Evolutionary conservation across 257 asterid species (phyloP), one percentile per base, ranked within the genome.

Genomic region (Nicotiana sylvestris): DNA sequence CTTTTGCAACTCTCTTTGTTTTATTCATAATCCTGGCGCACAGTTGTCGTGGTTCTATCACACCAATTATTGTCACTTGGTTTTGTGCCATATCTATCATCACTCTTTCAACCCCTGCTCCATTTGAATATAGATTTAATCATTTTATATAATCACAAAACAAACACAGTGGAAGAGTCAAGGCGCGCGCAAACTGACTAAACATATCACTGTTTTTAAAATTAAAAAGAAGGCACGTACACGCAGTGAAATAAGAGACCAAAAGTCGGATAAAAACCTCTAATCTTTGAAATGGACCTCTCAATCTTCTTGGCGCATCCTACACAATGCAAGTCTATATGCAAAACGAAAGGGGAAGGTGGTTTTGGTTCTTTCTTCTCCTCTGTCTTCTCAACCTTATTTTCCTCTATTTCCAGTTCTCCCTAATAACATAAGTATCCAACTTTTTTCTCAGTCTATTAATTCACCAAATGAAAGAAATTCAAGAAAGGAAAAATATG

Each of bases 221-320:
- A 33, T 33, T 33, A 4, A 33, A 33, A 33, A 33, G 37, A 33
- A 33, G 35, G 5, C 37, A 33, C 37, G 5, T 5, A 33, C 37
- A 33, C 6, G 0, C 37, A 33, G 37, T 33, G 37, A 33, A 33
- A 3, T 33, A 4, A 33, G 37, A 33, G 37, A 33, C 37, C 37
- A 33, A 37, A 57, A n/a, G 57, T 5, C 0, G 32, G 2, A 60
- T 49, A 78, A 1, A 4, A 56, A 94, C 99, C 99, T 93, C 97
- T 88, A 18, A 92, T 92, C 83, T 88, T 90, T 53, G 84, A 88
- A 83, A 92, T 91, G 61, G 93, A 88, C 83, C 93, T 89, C 84
- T 92, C 90, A 66, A 95, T 93, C 88, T 95, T 95, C 88, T 92
- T 92, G 2, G 98, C 99, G 82, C 99, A 95, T 46, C 99, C 98